These are phyloP conservation scores for Chalciporus sphaerocephalus DNA, from an alignment of 768 basidiomycete genomes.

Conservation along the genomic window DNA sequence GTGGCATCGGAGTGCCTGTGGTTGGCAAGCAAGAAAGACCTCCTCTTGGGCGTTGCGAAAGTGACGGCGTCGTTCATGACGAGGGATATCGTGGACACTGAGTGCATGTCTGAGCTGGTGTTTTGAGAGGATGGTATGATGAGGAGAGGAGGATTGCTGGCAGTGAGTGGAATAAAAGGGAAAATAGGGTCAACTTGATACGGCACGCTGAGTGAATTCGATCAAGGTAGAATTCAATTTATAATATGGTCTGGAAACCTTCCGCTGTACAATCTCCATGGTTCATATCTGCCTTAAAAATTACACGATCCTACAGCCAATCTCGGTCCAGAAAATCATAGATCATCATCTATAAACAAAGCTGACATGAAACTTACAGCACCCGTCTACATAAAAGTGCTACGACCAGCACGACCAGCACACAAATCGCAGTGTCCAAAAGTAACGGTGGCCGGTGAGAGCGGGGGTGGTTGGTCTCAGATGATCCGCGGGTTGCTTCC, in stretches of 20 bases:
- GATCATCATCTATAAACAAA: slow-evolving; percentile 15
- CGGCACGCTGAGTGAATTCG: slow-evolving; percentile 5
- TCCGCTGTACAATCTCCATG: slow-evolving; percentile 13
- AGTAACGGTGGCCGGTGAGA: slow-evolving; percentile 51
- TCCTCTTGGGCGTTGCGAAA: slow-evolving; percentile 6
- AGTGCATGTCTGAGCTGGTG: neutral
- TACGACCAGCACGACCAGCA: slow-evolving; percentile 63
- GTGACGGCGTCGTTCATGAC: slow-evolving; percentile 14
- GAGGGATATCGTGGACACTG: slow-evolving; percentile 13
- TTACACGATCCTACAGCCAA: slow-evolving; percentile 19
- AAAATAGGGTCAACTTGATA: slow-evolving; percentile 14
- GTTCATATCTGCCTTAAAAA: slow-evolving; percentile 5
- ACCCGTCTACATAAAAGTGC: slow-evolving; percentile 63
- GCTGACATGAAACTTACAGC: slow-evolving; percentile 31
- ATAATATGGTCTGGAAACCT: slow-evolving; percentile 21
- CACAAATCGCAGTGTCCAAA: slow-evolving; percentile 70
- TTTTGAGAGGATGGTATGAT: slow-evolving; percentile 4
- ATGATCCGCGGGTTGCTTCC: slow-evolving; percentile 20
- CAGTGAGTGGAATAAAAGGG: slow-evolving; percentile 17
- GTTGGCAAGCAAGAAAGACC: slow-evolving; percentile 18
- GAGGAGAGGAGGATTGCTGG: neutral
- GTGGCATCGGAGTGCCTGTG: slow-evolving; percentile 30
- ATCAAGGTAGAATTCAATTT: slow-evolving; percentile 20
- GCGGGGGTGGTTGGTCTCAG: slow-evolving; percentile 13
- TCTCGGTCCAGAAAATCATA: slow-evolving; percentile 15